A percentile compares a stretch with the other conserved stretches of the same genome.
Evolutionary conservation across 257 asterid species (phyloP).

Genomic region (Solanum paucissectum): DNA sequence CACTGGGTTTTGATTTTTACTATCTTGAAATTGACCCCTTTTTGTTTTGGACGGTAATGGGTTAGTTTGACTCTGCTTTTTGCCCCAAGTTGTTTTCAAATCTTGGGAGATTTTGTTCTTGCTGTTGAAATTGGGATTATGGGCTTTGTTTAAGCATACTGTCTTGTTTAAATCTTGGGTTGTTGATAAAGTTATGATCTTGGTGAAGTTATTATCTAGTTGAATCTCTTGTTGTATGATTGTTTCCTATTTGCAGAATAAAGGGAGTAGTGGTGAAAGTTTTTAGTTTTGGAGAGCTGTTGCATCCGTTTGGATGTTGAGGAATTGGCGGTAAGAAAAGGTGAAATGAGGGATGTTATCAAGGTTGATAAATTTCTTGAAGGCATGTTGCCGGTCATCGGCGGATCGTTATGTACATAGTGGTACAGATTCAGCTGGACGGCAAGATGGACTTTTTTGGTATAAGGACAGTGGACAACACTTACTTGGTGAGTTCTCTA

Average conservation of each 20-base stretch:
- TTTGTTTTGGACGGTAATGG: neutral
- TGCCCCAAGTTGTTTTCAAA: neutral
- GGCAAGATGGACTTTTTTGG: constrained; percentile 47
- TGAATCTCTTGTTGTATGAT: neutral
- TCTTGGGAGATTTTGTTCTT: neutral
- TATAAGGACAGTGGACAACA: constrained; percentile 36
- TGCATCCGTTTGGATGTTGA: constrained; percentile 51
- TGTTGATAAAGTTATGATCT: constrained; percentile 6
- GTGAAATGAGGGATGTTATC: constrained; percentile 62
- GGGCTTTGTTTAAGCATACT: neutral
- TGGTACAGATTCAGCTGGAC: constrained; percentile 33
- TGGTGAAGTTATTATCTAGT: neutral
- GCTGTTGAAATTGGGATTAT: neutral
- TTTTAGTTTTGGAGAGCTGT: neutral
- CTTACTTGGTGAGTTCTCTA: constrained; percentile 39
- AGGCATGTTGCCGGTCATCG: constrained; percentile 40
- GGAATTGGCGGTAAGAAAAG: constrained; percentile 24
- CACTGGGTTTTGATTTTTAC: neutral
- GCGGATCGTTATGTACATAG: constrained; percentile 11
- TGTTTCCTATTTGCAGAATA: constrained; percentile 1
- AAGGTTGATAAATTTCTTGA: constrained; percentile 34
- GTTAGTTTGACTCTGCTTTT: constrained; percentile 11
- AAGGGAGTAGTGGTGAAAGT: neutral
- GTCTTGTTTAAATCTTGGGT: neutral
- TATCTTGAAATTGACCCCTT: neutral